Evolutionary conservation across 257 asterid species (phyloP), one percentile per base, ranked within the genome.

Genomic region (Nicotiana paniculata): DNA sequence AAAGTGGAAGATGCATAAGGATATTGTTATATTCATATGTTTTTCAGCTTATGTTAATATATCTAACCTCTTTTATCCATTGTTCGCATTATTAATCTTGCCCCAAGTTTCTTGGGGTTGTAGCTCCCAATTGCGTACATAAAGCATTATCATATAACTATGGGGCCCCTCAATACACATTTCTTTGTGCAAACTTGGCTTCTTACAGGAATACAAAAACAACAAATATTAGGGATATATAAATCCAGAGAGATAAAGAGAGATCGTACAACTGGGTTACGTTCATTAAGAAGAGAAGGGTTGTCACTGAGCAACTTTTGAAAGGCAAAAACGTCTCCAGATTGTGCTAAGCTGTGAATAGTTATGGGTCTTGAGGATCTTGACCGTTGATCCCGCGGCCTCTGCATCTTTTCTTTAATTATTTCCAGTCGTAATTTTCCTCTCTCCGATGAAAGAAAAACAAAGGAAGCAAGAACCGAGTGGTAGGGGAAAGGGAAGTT

Each of bases 341-440:
- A 90, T 90, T 96, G 99, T 53, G 98, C 99, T 68, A 86, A 92
- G 69, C 93, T 98, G 85, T 96, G 99, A 81, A 96, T 91, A 78
- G 99, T 94, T 62, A 90, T 84, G 67, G 95, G 86, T 74, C 64
- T 89, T 28, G 90, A 83, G 74, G 85, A 70, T 83, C 87, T 89
- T 64, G 90, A 80, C 77, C 86, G 79, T 35, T 83, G 91, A 81
- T 85, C 89, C 86, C 83, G 74, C 4, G 69, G 67, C 86, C 76
- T 82, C 86, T 86, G 88, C 91, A 80, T 75, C 51, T 13, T 51
- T 28, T 26, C 43, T 17, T 63, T 18, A 7, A 39, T 62, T 75
- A 72, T 51, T 32, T 10, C 17, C 26, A 16, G 8, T 3, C 4
- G 11, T 7, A 48, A n/a, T 77, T 63, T 17, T 46, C 1, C 6